Evolutionary conservation across 2,329 filamentous ascomycete species (phyloP), one percentile per base, ranked within the genome.

Genomic region (Penicillium decumbens): DNA sequence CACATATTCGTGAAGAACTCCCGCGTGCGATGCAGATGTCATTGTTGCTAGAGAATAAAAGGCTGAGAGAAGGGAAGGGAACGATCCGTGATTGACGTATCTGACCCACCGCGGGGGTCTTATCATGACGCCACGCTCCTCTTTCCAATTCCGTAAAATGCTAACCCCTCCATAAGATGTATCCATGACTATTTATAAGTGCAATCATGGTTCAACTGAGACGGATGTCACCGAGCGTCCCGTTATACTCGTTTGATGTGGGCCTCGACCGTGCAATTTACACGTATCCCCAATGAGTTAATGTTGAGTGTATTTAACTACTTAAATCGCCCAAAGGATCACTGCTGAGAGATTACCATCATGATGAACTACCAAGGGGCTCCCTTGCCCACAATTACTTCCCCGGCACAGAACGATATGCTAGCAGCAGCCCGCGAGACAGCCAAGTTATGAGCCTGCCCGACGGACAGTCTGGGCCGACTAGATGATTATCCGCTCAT

Each of bases 1-100:
- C 57, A 48, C 69, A 60, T 69, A 71, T 59, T 69, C 59, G 45
- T 71, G 68, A 4, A 72, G 59, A 15, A 67, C 54, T 27, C 69
- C 69, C 8, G 55, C 48, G 30, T 68, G 54, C 6, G 64, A 66
- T 7, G 20, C 24, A 23, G 43, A 41, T 28, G 45, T 39, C 49
- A 59, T 57, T 39, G 8, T 50, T 25, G 30, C 12, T 38, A 25
- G 33, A 25, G 7, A 30, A 9, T 3, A 41, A 24, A 41, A 45
- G 29, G 28, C 28, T 12, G 28, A 42, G 50, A 10, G 1, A 35
- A 41, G 24, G 6, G 35, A 24, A 47, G 4, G 15, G 39, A 30
- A n/a, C 27, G 44, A 45, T 48, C 48, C 40, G 43, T 18, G 29
- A 42, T 51, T 57, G 52, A 55, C 55, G 45, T 45, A 50, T 23